phyloP scores from a whole-genome alignment of 176 grass and related monocot species.

The Themeda triandra region DNA sequence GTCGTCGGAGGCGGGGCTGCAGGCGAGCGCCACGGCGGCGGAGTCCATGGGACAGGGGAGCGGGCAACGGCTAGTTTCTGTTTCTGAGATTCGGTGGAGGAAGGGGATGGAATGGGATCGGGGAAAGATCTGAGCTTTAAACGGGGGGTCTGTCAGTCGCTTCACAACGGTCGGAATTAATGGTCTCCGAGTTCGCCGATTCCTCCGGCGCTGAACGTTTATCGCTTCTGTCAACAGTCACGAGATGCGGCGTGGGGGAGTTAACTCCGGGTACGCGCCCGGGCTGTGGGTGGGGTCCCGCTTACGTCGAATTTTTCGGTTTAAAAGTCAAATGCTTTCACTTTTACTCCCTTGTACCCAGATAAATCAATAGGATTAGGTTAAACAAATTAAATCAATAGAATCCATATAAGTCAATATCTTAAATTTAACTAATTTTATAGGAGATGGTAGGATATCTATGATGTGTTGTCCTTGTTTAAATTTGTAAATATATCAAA shows the following conservation, averaged over 20 bases:
- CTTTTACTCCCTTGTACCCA: no score
- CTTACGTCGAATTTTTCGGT: no score
- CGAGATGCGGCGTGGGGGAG: background rate
- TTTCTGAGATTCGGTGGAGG: background rate
- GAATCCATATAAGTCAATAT: no score
- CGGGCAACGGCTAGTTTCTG: slow-evolving; percentile 44
- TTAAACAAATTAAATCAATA: no score
- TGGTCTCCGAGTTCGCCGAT: background rate
- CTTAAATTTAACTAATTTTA: no score
- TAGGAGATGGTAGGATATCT: no score
- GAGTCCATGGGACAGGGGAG: slow-evolving; percentile 44
- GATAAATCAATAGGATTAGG: no score
- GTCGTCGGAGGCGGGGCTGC: slow-evolving; percentile 80
- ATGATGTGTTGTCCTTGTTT: no score
- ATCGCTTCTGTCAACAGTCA: background rate
- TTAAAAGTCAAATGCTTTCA: no score
- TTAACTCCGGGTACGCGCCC: background rate
- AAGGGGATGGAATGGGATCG: background rate
- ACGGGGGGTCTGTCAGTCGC: background rate
- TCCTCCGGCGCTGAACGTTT: background rate
- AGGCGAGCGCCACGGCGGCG: slow-evolving; percentile 21
- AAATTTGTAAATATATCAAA: no score
- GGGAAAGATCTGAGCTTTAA: background rate
- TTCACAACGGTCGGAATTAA: slow-evolving; percentile 41
- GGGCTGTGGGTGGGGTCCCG: background rate